These are phyloP conservation scores for Colletotrichum salicis DNA, from an alignment of 2,329 filamentous ascomycete genomes.

Conservation along the genomic window DNA sequence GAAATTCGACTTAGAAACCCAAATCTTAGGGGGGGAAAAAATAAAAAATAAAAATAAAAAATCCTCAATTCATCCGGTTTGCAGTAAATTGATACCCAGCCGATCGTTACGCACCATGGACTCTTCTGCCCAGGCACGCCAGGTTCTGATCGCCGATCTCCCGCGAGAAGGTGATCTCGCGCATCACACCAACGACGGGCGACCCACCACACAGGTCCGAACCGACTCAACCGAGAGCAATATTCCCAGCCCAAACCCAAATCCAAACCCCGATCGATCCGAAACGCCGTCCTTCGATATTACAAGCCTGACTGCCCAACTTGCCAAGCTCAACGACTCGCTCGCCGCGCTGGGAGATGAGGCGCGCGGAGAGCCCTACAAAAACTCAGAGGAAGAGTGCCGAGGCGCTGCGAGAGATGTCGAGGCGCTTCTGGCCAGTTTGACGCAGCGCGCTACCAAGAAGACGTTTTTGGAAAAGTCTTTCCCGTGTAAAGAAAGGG, in stretches of 20 bases:
- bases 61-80: background rate
- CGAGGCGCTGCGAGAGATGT: background rate
- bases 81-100: background rate
- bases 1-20: background rate
- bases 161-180: conserved; percentile 9
- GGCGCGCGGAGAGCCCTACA: background rate
- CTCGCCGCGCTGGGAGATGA: background rate
- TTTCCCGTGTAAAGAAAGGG: background rate
- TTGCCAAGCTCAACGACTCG: background rate
- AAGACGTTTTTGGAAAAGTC: background rate
- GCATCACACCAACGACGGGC: background rate
- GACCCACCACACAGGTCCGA: conserved; percentile 5
- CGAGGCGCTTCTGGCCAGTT: background rate
- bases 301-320: background rate
- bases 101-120: conserved; percentile 25
- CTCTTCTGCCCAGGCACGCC: background rate
- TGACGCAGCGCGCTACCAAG: background rate
- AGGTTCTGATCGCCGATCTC: conserved; percentile 23
- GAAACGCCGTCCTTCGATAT: background rate
- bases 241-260: background rate
- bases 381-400: background rate
- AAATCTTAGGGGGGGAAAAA: too few relatives aligned
- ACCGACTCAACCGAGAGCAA: background rate
- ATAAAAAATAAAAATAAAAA: too few relatives aligned
- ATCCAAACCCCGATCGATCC: background rate